These are phyloP conservation scores for Collybiopsis luxurians DNA, from an alignment of 768 basidiomycete species.

Conservation along the genomic window DNA sequence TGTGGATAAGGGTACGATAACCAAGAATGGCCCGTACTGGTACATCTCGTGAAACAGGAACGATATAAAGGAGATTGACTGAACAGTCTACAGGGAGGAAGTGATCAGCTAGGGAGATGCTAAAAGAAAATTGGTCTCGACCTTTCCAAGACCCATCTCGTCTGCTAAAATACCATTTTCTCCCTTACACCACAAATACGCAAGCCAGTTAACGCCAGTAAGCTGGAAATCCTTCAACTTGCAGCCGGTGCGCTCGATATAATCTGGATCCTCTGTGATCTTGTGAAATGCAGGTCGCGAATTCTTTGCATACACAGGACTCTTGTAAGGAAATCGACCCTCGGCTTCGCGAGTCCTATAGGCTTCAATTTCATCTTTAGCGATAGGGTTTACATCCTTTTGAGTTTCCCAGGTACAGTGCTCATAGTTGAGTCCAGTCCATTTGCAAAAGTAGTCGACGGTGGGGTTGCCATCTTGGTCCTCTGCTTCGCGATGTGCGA, in stretches of 20 bases:
- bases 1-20: constrained; percentile 96
- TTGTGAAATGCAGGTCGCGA: constrained; percentile 78
- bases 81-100: constrained; percentile 77
- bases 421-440: constrained; percentile 90
- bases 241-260: constrained; percentile 75
- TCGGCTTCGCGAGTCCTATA: constrained; percentile 77
- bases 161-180: constrained; percentile 98
- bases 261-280: constrained; percentile 86
- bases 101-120: constrained; percentile 12
- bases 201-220: constrained; percentile 98
- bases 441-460: constrained; percentile 95
- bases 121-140: constrained; percentile 22
- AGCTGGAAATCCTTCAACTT: constrained; percentile 96
- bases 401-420: constrained; percentile 94
- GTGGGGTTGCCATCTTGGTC: constrained; percentile 32
- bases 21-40: constrained; percentile 96
- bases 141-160: constrained; percentile 99
- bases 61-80: constrained; percentile 92
- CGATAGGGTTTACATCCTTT: constrained; percentile 76
- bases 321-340: constrained; percentile 85
- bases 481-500: constrained; percentile 68
- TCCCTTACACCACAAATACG: constrained; percentile 91
- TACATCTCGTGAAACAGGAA: constrained; percentile 90
- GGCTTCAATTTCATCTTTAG: constrained; percentile 74
- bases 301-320: constrained; percentile 59